Percentiles rank a stretch among this genome's conserved stretches.
phyloP scores from a whole-genome alignment of 2,329 filamentous ascomycete species.

The Fusarium redolens region DNA sequence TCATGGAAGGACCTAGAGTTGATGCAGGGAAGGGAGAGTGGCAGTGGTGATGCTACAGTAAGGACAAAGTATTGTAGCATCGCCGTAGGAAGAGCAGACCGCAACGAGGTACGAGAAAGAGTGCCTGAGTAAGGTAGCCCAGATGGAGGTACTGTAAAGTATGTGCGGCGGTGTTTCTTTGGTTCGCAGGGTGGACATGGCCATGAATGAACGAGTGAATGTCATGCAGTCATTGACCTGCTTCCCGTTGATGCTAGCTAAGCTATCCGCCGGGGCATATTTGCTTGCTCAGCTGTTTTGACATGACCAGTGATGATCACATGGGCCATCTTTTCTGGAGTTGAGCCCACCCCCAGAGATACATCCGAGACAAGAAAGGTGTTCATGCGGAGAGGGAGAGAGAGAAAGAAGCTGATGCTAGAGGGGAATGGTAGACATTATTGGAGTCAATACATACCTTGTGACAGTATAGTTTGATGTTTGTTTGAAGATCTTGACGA shows the following conservation, averaged over 20 bases:
- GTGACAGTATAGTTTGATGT: not conserved
- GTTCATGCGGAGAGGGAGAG: constrained; percentile 21
- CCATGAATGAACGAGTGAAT: constrained; percentile 34
- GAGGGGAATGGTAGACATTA: not conserved
- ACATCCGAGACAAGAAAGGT: constrained; percentile 28
- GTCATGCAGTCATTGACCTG: constrained; percentile 41
- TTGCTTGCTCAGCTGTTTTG: constrained; percentile 31
- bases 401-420: constrained; percentile 1
- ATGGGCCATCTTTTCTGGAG: constrained; percentile 36
- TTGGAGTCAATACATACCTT: constrained; percentile 21
- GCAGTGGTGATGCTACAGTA: constrained; percentile 20
- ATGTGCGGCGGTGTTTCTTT: not conserved
- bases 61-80: constrained; percentile 23
- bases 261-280: constrained; percentile 28
- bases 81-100: constrained; percentile 9
- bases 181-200: constrained; percentile 15
- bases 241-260: constrained; percentile 17
- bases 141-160: not conserved
- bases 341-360: constrained; percentile 37
- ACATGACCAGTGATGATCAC: constrained; percentile 37
- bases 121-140: not conserved
- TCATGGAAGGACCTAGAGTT: constrained; percentile 38
- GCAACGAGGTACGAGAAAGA: constrained; percentile 15
- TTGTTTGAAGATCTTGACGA: not conserved
- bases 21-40: constrained; percentile 12